Base-by-base conservation (phyloP, 805 yeast genomes). In the Kazachstania africana region DNA sequence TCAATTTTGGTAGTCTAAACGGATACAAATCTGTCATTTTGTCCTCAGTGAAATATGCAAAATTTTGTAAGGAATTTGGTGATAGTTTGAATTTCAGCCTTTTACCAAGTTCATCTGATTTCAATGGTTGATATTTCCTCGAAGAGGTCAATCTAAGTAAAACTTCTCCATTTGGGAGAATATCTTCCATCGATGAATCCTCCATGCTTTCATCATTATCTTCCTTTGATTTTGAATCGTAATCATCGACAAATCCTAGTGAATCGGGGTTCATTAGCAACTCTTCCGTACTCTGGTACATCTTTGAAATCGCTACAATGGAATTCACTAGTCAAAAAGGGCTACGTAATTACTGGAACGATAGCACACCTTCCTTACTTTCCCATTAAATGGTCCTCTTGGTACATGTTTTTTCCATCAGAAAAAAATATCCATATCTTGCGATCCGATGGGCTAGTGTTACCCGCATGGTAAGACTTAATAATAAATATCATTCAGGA, bases 21-120 rank as follows among this genome's bases (percentile, higher is more conserved):
- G 69, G 65, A 34, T 57, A 63, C 10, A 62, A 34, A 36, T 65
- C 62, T 18, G 65, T 59, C 26, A 66, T 66, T 29, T 64, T 59
- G 20, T 42, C 42, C 25, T 47, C 56, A 3, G 65, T 52, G 13
- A 63, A 44, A 46, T 48, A 68, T 8, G 62, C 55, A 20, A 65
- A 42, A 16, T 68, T 70, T 22, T 57, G 50, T 12, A 60, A 57
- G 6, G 51, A 62, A 33, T 47, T 50, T 19, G 59, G 72, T 40
- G 75, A 73, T 48, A 57, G 53, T 58, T 58, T 63, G 53, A 58
- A 75, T 43, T 51, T 66, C 39, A 57, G 25, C 22, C 6, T 59
- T 12, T 36, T 34, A 6, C 40, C 44, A n/a, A 18, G 30, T 10
- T 40, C 38, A 8, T 24, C 38, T 9, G 12, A 16, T 13, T 29